Percentiles rank a stretch among this genome's conserved stretches.
Conservation (phyloP, 345 rosid species). For the Reutealis trisperma region DNA sequence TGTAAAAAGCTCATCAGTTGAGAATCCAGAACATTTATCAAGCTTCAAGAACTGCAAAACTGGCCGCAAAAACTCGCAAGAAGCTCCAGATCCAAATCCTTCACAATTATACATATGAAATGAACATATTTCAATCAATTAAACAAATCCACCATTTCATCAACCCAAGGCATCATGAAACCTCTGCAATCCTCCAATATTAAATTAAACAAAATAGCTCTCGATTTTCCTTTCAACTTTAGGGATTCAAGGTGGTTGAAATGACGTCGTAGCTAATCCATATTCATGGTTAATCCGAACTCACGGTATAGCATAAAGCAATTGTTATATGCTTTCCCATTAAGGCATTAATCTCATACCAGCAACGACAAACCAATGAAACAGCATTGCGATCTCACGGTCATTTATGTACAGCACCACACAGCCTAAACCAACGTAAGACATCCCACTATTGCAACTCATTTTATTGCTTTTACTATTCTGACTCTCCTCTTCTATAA, state of each 20-base stretch:
- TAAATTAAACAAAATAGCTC: constrained; percentile 92
- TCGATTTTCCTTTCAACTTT: constrained; percentile 79
- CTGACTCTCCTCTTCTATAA: constrained; percentile 42
- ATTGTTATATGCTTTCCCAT: constrained; percentile 85
- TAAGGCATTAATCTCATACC: constrained; percentile 71
- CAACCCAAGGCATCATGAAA: constrained; percentile 68
- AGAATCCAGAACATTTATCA: constrained; percentile 86
- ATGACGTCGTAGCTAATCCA: constrained; percentile 55
- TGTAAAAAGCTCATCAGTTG: constrained; percentile 79
- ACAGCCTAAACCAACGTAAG: constrained; percentile 56
- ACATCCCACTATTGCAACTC: constrained; percentile 21
- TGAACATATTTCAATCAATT: constrained; percentile 67
- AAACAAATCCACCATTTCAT: constrained; percentile 49
- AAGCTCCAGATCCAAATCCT: constrained; percentile 70
- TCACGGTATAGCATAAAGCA: constrained; percentile 74
- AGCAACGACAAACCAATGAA: constrained; percentile 71
- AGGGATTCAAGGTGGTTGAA: constrained; percentile 68
- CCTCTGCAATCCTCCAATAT: constrained; percentile 98
- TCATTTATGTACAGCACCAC: constrained; percentile 75
- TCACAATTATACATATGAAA: constrained; percentile 78
- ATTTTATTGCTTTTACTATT: constrained; percentile 28
- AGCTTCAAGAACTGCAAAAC: constrained; percentile 63
- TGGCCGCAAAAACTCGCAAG: constrained; percentile 49
- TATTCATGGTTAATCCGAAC: too few species aligned
- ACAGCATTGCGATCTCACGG: constrained; percentile 66